A percentile compares a stretch with the other conserved stretches of the same genome.
These are phyloP conservation scores for Aspergillus egyptiacus DNA, from an alignment of 495 filamentous ascomycete genomes.

Conservation along the genomic window DNA sequence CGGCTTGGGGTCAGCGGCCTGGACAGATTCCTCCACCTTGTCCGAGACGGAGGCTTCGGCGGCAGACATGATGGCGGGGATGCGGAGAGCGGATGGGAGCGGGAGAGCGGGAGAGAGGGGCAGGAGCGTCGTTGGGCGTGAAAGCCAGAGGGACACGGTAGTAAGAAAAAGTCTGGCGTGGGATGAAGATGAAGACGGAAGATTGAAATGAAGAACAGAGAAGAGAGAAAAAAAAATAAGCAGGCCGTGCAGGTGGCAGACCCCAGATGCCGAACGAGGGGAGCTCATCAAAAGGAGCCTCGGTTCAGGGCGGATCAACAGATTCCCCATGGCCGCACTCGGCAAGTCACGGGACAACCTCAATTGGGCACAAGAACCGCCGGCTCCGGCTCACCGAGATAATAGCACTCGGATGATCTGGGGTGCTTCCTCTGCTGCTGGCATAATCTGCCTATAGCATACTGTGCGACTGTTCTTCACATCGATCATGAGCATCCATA, in stretches of 20 bases:
- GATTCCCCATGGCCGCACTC: background rate
- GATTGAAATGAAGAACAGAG: background rate
- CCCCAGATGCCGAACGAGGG: slow-evolving; percentile 5
- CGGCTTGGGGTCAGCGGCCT: slow-evolving; percentile 30
- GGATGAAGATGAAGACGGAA: background rate
- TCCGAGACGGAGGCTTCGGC: slow-evolving; percentile 29
- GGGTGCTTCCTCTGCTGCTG: too few species aligned
- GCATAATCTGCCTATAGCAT: too few species aligned
- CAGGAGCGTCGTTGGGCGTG: slow-evolving; percentile 6
- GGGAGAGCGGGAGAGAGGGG: background rate
- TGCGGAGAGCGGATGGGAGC: slow-evolving; percentile 9
- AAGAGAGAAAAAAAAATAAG: slow-evolving; percentile 3
- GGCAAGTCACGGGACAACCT: background rate
- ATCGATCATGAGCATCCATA: too few species aligned
- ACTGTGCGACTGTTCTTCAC: too few species aligned
- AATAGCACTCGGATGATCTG: too few species aligned
- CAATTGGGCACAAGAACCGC: too few species aligned
- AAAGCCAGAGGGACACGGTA: background rate
- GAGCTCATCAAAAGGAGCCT: slow-evolving; percentile 14
- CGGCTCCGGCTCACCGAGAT: too few species aligned
- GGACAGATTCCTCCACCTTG: slow-evolving; percentile 31
- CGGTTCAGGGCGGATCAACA: slow-evolving; percentile 31
- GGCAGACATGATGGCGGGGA: slow-evolving; percentile 27
- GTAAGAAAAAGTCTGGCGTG: too few species aligned
- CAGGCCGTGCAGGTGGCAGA: background rate